A percentile compares a stretch with the other conserved stretches of the same genome.
These are phyloP conservation scores for Fusarium foetens DNA, from an alignment of 2,329 filamentous ascomycete genomes.

Conservation along the genomic window DNA sequence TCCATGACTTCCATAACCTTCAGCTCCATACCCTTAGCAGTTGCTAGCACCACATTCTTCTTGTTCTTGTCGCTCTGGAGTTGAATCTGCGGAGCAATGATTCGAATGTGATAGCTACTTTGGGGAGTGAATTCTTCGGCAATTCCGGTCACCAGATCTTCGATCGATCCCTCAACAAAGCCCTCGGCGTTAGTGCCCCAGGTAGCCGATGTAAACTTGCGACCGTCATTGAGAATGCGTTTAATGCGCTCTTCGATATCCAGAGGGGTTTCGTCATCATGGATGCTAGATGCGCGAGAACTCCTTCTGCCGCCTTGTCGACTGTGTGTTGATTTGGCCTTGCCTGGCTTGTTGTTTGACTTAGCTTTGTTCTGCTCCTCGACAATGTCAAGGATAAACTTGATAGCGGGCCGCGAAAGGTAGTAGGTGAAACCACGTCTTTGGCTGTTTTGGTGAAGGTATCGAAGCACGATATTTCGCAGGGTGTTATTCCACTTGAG, in stretches of 20 bases:
- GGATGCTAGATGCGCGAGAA: conserved; percentile 53
- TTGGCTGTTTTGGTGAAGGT: conserved; percentile 97
- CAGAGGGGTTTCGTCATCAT: conserved; percentile 67
- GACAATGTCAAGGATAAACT: conserved; percentile 97
- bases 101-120: conserved; percentile 91
- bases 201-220: conserved; percentile 72
- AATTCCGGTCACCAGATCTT: conserved; percentile 78
- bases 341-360: conserved; percentile 45
- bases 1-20: conserved; percentile 99
- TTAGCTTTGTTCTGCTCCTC: conserved; percentile 89
- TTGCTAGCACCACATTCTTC: conserved; percentile 95
- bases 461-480: conserved; percentile 94
- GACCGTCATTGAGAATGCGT: conserved; percentile 84
- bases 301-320: conserved; percentile 45
- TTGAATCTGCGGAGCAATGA: conserved; percentile 98
- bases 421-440: conserved; percentile 97
- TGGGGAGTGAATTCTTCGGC: conserved; percentile 88
- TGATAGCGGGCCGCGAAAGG: conserved; percentile 92
- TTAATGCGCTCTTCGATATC: conserved; percentile 87
- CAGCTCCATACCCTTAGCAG: conserved; percentile 96
- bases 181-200: conserved; percentile 49
- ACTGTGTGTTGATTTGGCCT: conserved; percentile 44
- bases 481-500: conserved; percentile 98
- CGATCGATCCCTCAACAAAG: conserved; percentile 58
- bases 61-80: conserved; percentile 98